These are phyloP conservation scores for Cadophora malorum DNA, from an alignment of 2,329 filamentous ascomycete genomes.

Conservation along the genomic window DNA sequence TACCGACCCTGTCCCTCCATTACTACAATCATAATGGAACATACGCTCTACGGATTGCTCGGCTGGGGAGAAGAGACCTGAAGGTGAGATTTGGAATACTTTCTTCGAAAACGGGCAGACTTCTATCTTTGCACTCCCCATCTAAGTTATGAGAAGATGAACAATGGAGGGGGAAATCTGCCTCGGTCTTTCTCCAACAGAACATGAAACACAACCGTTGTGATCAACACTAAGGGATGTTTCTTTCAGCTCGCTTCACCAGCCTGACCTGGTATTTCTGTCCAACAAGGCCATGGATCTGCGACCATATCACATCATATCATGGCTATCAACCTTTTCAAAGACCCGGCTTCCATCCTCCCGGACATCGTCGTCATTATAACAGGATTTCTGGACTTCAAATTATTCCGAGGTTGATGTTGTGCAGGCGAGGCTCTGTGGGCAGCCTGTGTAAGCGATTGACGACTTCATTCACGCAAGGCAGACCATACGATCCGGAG, in stretches of 20 bases:
- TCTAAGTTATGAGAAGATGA: neutral
- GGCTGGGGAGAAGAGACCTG: neutral
- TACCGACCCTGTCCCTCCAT: slow-evolving; percentile 4
- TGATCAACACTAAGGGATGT: slow-evolving; percentile 4
- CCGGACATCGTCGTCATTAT: slow-evolving; percentile 5
- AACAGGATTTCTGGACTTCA: neutral
- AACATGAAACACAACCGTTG: slow-evolving; percentile 7
- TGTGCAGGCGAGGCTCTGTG: neutral
- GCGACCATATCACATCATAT: slow-evolving; percentile 2
- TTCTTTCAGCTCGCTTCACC: slow-evolving; percentile 2
- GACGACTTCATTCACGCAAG: slow-evolving; percentile 13
- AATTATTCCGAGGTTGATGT: neutral
- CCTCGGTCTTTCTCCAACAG: neutral
- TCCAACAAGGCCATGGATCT: slow-evolving; percentile 3
- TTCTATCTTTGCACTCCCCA: neutral
- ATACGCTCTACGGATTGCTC: slow-evolving; percentile 4
- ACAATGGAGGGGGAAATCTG: neutral
- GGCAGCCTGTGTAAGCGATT: slow-evolving; percentile 7
- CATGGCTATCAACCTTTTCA: neutral
- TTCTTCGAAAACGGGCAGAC: neutral
- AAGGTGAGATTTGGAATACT: neutral
- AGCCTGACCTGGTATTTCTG: neutral
- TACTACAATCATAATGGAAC: slow-evolving; percentile 2
- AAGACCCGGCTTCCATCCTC: slow-evolving; percentile 14
- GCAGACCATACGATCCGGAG: slow-evolving; percentile 3